Percentiles rank a stretch among this genome's conserved stretches.
phyloP scores from a whole-genome alignment of 352 stramenopile species.

The Aphanomyces cochlioides region DNA sequence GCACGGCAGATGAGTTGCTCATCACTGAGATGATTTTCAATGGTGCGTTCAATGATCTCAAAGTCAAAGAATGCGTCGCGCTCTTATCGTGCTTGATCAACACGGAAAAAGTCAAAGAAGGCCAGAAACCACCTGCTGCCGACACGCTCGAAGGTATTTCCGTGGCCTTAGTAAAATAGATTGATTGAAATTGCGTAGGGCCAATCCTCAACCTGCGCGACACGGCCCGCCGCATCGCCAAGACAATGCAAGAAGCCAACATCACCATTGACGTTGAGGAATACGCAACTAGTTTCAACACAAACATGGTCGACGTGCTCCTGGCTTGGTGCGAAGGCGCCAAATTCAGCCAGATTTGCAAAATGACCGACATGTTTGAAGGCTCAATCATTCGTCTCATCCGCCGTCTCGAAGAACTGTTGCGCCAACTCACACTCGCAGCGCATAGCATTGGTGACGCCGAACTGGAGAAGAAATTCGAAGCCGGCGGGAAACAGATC shows the following conservation, averaged over 20 bases:
- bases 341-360: slow-evolving; percentile 99
- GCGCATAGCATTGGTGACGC: slow-evolving; percentile 96
- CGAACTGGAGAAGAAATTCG: slow-evolving; percentile 97
- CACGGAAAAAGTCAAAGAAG: slow-evolving; percentile 90
- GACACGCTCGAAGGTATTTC: slow-evolving; percentile 59
- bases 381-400: slow-evolving; percentile 98
- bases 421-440: slow-evolving; percentile 95
- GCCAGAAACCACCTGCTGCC: slow-evolving; percentile 69
- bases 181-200: slow-evolving; percentile 14
- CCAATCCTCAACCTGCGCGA: slow-evolving; percentile 94
- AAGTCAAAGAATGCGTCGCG: slow-evolving; percentile 94
- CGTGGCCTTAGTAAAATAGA: background rate
- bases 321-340: slow-evolving; percentile 96
- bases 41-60: slow-evolving; percentile 97
- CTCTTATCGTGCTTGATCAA: slow-evolving; percentile 97
- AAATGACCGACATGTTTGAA: slow-evolving; percentile 98
- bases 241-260: slow-evolving; percentile 89
- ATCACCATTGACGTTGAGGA: slow-evolving; percentile 96
- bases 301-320: slow-evolving; percentile 96
- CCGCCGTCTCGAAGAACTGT: slow-evolving; percentile 95
- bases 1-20: slow-evolving; percentile 97
- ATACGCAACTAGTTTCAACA: slow-evolving; percentile 97
- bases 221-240: slow-evolving; percentile 87
- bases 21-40: slow-evolving; percentile 99
- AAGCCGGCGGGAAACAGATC: slow-evolving; percentile 94